Conservation (phyloP, 1,139 yeast genomes). For the Pichia sp. region DNA sequence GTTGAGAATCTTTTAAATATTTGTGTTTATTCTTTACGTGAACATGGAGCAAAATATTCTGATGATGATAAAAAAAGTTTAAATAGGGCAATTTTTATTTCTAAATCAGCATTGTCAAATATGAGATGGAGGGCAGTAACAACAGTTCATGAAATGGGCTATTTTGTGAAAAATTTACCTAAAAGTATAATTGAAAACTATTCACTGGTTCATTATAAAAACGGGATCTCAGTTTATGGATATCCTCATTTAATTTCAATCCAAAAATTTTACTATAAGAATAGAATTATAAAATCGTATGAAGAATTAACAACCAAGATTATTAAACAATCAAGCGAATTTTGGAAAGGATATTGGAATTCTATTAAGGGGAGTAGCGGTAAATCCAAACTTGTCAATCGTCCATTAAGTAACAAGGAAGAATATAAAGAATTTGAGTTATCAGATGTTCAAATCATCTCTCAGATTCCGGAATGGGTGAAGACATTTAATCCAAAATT, state of each 20-base stretch:
- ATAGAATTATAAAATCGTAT: slow-evolving; percentile 37
- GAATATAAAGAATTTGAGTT: slow-evolving; percentile 26
- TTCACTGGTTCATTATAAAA: slow-evolving; percentile 38
- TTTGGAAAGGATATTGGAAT: slow-evolving; percentile 50
- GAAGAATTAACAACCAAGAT: slow-evolving; percentile 31
- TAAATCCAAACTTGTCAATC: not conserved
- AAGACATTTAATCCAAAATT: slow-evolving; percentile 20
- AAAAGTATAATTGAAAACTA: slow-evolving; percentile 34
- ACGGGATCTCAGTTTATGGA: slow-evolving; percentile 40
- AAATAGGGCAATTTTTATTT: slow-evolving; percentile 36
- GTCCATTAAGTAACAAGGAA: slow-evolving; percentile 21
- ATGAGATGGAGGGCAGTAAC: slow-evolving; percentile 52
- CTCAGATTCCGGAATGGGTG: slow-evolving; percentile 24
- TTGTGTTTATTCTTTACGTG: slow-evolving; percentile 40
- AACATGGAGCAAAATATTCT: slow-evolving; percentile 31
- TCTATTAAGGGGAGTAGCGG: not conserved
- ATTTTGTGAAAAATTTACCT: slow-evolving; percentile 42
- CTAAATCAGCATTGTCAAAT: slow-evolving; percentile 44
- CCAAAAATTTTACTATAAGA: slow-evolving; percentile 49
- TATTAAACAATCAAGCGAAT: slow-evolving; percentile 32
- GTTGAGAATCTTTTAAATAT: slow-evolving; percentile 45
- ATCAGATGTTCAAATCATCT: slow-evolving; percentile 20
- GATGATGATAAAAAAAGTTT: slow-evolving; percentile 37
- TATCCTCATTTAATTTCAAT: slow-evolving; percentile 52
- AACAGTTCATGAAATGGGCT: slow-evolving; percentile 58